These are phyloP conservation scores for Zygosaccharomyces lentus DNA, from an alignment of 805 yeast genomes.

Conservation along the genomic window DNA sequence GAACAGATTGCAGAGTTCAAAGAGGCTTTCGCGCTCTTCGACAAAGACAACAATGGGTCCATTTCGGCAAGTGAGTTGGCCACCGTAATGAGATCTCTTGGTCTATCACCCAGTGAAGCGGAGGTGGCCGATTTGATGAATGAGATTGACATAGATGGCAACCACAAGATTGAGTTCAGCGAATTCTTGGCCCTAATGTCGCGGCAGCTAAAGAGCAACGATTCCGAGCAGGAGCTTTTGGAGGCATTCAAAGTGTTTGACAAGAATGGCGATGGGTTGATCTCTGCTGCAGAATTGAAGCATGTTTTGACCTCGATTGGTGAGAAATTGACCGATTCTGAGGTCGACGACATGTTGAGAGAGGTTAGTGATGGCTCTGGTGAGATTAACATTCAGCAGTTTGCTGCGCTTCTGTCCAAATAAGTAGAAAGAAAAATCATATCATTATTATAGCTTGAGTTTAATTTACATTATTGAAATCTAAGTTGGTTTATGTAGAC, in stretches of 20 bases:
- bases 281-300: conserved; percentile 92
- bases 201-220: conserved; percentile 92
- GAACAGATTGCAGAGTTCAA: conserved; percentile 96
- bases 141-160: conserved; percentile 94
- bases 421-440: conserved; percentile 28
- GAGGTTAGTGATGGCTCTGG: conserved; percentile 97
- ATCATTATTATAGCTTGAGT: conserved; percentile 2
- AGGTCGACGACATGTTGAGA: conserved; percentile 93
- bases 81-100: conserved; percentile 98
- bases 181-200: conserved; percentile 85
- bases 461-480: conserved; percentile 1
- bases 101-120: conserved; percentile 93
- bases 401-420: conserved; percentile 84
- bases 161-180: conserved; percentile 80
- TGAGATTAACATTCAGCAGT: conserved; percentile 94
- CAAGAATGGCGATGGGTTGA: conserved; percentile 93
- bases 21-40: conserved; percentile 96
- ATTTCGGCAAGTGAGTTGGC: conserved; percentile 95
- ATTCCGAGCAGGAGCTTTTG: conserved; percentile 92
- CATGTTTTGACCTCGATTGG: conserved; percentile 97
- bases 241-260: conserved; percentile 99
- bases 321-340: conserved; percentile 92
- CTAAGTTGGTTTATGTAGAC: conserved; percentile 25
- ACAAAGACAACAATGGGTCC: conserved; percentile 94
- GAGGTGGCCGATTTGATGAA: conserved; percentile 96